Conservation (phyloP, 1,284 basidiomycete species). For the Irpex sp. region DNA sequence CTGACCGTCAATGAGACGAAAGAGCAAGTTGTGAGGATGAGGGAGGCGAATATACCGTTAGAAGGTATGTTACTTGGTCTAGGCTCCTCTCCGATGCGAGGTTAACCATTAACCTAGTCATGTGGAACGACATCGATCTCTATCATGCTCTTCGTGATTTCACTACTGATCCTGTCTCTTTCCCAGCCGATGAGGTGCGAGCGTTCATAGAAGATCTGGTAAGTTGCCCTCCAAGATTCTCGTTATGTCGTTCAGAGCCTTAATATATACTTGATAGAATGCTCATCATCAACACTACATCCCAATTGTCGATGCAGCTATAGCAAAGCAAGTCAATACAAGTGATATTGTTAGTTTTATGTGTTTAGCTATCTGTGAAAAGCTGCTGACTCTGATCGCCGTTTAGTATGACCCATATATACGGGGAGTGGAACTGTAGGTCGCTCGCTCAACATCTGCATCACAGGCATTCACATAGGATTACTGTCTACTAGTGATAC, state of each 20-base stretch:
- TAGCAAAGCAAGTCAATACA: slow-evolving; percentile 32
- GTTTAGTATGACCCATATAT: slow-evolving; percentile 44
- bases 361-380: slow-evolving; percentile 11
- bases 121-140: slow-evolving; percentile 79
- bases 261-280: slow-evolving; percentile 17
- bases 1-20: slow-evolving; percentile 30
- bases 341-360: slow-evolving; percentile 34
- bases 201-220: slow-evolving; percentile 62
- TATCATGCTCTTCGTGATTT: slow-evolving; percentile 68
- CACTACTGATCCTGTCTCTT: slow-evolving; percentile 63
- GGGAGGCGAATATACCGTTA: slow-evolving; percentile 58
- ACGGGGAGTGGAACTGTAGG: slow-evolving; percentile 38
- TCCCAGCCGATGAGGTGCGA: slow-evolving; percentile 55
- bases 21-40: slow-evolving; percentile 55
- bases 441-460: neutral
- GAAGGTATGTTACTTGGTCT: slow-evolving; percentile 41
- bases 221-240: slow-evolving; percentile 19
- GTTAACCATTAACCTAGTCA: slow-evolving; percentile 34
- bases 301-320: slow-evolving; percentile 35
- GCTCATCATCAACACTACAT: slow-evolving; percentile 34
- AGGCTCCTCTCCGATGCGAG: neutral
- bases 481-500: slow-evolving; percentile 36
- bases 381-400: neutral
- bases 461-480: neutral
- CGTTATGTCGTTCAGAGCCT: neutral